These are phyloP conservation scores for Musa acuminata DNA, from an alignment of 176 grass and related monocot genomes.

Conservation along the genomic window DNA sequence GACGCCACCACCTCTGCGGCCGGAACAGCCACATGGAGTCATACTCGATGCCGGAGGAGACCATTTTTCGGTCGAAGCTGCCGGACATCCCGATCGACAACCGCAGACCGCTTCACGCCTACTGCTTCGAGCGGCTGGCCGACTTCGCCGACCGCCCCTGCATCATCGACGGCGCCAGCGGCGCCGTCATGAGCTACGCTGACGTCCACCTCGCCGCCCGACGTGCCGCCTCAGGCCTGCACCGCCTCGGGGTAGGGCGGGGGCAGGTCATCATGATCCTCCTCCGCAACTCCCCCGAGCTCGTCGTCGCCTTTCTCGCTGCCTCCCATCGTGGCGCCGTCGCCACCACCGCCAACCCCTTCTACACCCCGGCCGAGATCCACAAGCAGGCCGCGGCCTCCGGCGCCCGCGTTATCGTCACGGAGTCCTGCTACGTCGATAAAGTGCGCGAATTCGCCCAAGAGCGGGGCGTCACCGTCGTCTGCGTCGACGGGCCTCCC, in stretches of 20 bases:
- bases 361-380: conserved; percentile 1
- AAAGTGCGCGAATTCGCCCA: background rate
- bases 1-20: no score
- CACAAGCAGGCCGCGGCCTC: conserved; percentile 3
- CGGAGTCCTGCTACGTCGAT: background rate
- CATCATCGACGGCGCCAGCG: conserved; percentile 5
- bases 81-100: background rate
- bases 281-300: background rate
- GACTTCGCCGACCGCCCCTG: background rate
- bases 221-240: background rate
- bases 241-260: background rate
- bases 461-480: background rate
- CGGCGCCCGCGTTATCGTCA: background rate
- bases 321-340: background rate
- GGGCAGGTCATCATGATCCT: conserved; percentile 10
- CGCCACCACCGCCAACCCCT: conserved; percentile 5
- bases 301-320: conserved; percentile 5
- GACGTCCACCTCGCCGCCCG: background rate
- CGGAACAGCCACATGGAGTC: no score
- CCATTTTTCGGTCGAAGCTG: conserved; percentile 4
- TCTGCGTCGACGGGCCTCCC: conserved; percentile 13
- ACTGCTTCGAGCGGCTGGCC: background rate
- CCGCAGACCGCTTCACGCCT: background rate
- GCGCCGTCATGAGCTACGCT: conserved; percentile 2
- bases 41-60: background rate